Conservation (phyloP, 2,329 filamentous ascomycete genomes). For the Alternaria conjuncta region DNA sequence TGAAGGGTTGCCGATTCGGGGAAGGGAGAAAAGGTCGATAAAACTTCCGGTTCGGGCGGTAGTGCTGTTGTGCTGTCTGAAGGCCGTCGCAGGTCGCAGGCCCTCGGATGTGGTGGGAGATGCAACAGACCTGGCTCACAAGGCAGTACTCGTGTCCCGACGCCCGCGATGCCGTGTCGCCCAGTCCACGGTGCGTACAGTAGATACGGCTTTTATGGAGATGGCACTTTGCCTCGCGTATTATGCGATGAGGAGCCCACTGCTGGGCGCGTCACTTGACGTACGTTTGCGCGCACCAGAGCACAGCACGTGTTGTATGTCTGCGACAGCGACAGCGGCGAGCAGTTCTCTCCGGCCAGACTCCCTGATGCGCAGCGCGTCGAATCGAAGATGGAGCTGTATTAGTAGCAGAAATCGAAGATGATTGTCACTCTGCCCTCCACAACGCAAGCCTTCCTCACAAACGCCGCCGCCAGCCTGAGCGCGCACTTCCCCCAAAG, state of each 20-base stretch:
- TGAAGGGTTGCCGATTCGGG: constrained; percentile 33
- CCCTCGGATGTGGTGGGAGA: constrained; percentile 16
- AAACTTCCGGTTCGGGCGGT: constrained; percentile 40
- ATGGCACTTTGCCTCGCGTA: constrained; percentile 41
- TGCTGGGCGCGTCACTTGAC: constrained; percentile 47
- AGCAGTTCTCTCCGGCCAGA: constrained; percentile 24
- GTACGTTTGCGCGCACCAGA: constrained; percentile 45
- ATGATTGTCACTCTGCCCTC: constrained; percentile 43
- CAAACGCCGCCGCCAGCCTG: constrained; percentile 41
- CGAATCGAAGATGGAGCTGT: constrained; percentile 33
- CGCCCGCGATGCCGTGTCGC: constrained; percentile 35
- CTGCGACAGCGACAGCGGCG: constrained; percentile 13
- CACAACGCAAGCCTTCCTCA: constrained; percentile 33
- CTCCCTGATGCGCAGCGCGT: constrained; percentile 32
- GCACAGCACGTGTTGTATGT: constrained; percentile 33
- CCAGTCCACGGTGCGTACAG: constrained; percentile 35
- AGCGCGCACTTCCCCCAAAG: constrained; percentile 41
- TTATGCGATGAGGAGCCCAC: constrained; percentile 43
- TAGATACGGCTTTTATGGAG: constrained; percentile 37
- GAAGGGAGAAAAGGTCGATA: constrained; percentile 39
- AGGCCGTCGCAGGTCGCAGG: constrained; percentile 28
- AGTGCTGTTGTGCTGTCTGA: constrained; percentile 30
- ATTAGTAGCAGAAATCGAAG: constrained; percentile 43
- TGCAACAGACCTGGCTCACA: constrained; percentile 24
- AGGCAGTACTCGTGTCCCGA: constrained; percentile 33